Evolutionary conservation across 495 filamentous ascomycete genomes (phyloP).

Genomic region (Neurospora sp.): DNA sequence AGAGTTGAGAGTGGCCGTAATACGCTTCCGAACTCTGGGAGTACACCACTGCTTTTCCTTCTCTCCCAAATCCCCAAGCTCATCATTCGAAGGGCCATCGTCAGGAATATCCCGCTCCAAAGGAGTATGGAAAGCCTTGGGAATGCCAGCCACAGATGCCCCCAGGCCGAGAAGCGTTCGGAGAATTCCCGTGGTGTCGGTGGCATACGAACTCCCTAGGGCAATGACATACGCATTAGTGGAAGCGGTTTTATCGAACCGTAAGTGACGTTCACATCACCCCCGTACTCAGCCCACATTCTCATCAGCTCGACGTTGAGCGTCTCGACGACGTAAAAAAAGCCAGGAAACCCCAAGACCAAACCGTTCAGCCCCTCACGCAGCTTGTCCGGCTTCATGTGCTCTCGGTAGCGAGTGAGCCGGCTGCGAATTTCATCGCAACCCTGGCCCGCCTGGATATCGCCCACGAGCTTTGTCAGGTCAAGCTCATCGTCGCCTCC

Average conservation of each 20-base stretch:
- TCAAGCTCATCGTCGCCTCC: constrained; percentile 7
- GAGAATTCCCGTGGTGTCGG: constrained; percentile 25
- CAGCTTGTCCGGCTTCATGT: constrained; percentile 11
- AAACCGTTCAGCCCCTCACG: constrained; percentile 19
- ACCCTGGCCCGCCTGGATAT: constrained; percentile 19
- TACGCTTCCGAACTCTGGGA: constrained; percentile 8
- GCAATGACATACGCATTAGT: constrained; percentile 37
- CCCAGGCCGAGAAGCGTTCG: constrained; percentile 33
- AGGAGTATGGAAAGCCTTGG: constrained; percentile 23
- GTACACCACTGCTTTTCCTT: constrained; percentile 8
- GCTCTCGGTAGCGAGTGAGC: constrained; percentile 13
- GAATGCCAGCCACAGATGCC: constrained; percentile 21
- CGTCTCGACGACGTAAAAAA: constrained; percentile 35
- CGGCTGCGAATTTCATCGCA: constrained; percentile 12
- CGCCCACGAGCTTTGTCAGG: constrained; percentile 12
- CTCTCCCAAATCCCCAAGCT: background rate
- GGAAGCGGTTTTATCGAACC: constrained; percentile 19
- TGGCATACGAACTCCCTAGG: constrained; percentile 14
- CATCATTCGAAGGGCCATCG: background rate
- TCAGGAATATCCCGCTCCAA: constrained; percentile 17
- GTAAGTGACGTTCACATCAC: constrained; percentile 23
- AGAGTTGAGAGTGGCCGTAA: constrained; percentile 27
- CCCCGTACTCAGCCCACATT: constrained; percentile 25
- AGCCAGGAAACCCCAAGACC: constrained; percentile 27
- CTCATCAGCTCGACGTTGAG: constrained; percentile 30